Percentiles rank a stretch among this genome's conserved stretches.
phyloP scores from a whole-genome alignment of 163 green algal species.

The Chlamydomonas reinhardtii region DNA sequence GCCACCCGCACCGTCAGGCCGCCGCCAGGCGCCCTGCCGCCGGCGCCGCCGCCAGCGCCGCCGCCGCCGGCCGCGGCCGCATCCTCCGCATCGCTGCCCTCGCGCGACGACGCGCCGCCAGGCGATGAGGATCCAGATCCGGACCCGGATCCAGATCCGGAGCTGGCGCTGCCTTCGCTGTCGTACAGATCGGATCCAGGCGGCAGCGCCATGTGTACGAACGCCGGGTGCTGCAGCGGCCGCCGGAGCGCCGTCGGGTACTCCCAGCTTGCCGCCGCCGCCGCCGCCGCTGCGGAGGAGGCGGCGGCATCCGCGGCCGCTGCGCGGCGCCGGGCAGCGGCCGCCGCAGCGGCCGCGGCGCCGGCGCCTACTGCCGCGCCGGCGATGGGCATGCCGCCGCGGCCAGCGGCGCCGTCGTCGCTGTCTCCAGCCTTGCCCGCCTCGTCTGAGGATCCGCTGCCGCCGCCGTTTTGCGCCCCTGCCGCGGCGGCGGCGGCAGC shows the following conservation, averaged over 20 bases:
- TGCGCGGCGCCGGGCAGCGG: neutral
- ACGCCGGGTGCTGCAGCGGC: neutral
- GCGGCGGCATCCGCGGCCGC: neutral
- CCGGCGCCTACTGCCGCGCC: neutral
- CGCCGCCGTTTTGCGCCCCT: no score
- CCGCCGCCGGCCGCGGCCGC: neutral
- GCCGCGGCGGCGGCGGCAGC: neutral
- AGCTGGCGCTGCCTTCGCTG: no score
- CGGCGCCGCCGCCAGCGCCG: neutral
- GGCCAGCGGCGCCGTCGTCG: neutral
- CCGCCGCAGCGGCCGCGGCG: neutral
- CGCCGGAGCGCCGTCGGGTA: conserved; percentile 18
- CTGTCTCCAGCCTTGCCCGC: neutral
- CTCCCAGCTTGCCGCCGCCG: neutral
- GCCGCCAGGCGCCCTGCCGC: neutral
- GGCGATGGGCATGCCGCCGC: neutral
- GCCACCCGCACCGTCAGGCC: neutral
- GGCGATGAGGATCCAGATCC: neutral
- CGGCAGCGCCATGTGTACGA: conserved; percentile 14
- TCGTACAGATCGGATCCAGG: no score
- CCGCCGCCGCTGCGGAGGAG: neutral
- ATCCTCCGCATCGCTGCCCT: neutral
- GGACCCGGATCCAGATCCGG: neutral
- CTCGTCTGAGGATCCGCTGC: neutral
- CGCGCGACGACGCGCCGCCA: neutral